These are phyloP conservation scores for Claviceps sp. DNA, from an alignment of 2,329 filamentous ascomycete genomes.

Conservation along the genomic window DNA sequence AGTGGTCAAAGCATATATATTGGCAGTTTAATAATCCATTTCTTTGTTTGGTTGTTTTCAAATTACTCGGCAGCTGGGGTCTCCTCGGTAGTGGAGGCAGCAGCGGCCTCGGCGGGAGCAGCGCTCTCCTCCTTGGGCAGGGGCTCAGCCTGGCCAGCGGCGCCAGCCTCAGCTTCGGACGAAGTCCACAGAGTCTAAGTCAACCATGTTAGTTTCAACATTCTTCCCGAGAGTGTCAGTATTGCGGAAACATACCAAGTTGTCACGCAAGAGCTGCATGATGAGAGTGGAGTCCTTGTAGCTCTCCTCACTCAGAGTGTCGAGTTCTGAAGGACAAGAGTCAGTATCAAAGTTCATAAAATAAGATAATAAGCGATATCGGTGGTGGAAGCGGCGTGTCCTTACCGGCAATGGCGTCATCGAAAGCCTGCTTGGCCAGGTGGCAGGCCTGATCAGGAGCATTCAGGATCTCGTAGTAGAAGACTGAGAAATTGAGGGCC, in stretches of 20 bases:
- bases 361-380: not conserved
- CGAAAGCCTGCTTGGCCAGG: slow-evolving; percentile 96
- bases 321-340: slow-evolving; percentile 55
- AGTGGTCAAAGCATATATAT: slow-evolving; percentile 16
- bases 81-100: slow-evolving; percentile 47
- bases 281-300: slow-evolving; percentile 99
- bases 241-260: slow-evolving; percentile 53
- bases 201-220: not conserved
- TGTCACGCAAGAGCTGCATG: slow-evolving; percentile 97
- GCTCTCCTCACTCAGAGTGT: slow-evolving; percentile 94
- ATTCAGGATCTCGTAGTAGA: slow-evolving; percentile 99
- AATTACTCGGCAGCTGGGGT: slow-evolving; percentile 52
- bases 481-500: slow-evolving; percentile 97
- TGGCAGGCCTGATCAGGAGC: slow-evolving; percentile 96
- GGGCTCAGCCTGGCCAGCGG: slow-evolving; percentile 36
- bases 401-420: slow-evolving; percentile 80
- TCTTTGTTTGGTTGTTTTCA: slow-evolving; percentile 8
- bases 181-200: slow-evolving; percentile 94
- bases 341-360: not conserved
- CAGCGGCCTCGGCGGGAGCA: slow-evolving; percentile 43
- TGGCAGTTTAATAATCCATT: slow-evolving; percentile 14
- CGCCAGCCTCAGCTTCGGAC: slow-evolving; percentile 78
- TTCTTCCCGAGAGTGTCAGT: not conserved
- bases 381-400: slow-evolving; percentile 6
- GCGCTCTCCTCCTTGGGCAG: slow-evolving; percentile 30